A percentile compares a stretch with the other conserved stretches of the same genome.
phyloP scores from a whole-genome alignment of 2,329 filamentous ascomycete species.

The Clarireedia hainanense region DNA sequence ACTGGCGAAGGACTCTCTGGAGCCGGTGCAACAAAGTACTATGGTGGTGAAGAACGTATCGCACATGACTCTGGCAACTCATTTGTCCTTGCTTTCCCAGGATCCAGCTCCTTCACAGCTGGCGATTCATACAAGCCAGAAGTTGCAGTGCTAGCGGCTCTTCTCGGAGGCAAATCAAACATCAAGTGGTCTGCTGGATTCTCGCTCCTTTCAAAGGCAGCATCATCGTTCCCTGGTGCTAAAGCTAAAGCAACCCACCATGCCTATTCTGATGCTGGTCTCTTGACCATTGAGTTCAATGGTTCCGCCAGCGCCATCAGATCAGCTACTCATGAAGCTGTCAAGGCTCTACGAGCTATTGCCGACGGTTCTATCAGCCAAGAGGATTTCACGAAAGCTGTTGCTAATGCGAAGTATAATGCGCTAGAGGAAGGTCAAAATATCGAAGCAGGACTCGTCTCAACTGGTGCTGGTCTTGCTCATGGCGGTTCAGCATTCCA shows the following conservation, averaged over 20 bases:
- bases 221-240: constrained; percentile 56
- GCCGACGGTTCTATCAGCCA: constrained; percentile 66
- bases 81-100: constrained; percentile 85
- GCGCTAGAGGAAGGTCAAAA: constrained; percentile 76
- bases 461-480: constrained; percentile 77
- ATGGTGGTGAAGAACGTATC: constrained; percentile 88
- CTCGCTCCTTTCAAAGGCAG: constrained; percentile 77
- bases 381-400: constrained; percentile 86
- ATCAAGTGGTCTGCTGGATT: constrained; percentile 97
- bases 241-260: constrained; percentile 67
- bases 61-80: constrained; percentile 71
- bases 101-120: constrained; percentile 65
- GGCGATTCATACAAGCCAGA: constrained; percentile 78
- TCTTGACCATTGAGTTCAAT: constrained; percentile 74
- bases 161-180: constrained; percentile 81
- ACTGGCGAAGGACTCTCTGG: constrained; percentile 45
- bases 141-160: constrained; percentile 74
- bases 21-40: constrained; percentile 71
- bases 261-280: constrained; percentile 88
- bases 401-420: constrained; percentile 88
- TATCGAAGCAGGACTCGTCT: constrained; percentile 67
- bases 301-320: constrained; percentile 68
- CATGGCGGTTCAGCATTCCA: constrained; percentile 77
- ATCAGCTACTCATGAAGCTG: constrained; percentile 65
- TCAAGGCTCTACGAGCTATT: constrained; percentile 75